A percentile compares a stretch with the other conserved stretches of the same genome.
Evolutionary conservation across 192 early-diverging fungal genomes (phyloP).

Genomic region (Backusella liffmaniae): DNA sequence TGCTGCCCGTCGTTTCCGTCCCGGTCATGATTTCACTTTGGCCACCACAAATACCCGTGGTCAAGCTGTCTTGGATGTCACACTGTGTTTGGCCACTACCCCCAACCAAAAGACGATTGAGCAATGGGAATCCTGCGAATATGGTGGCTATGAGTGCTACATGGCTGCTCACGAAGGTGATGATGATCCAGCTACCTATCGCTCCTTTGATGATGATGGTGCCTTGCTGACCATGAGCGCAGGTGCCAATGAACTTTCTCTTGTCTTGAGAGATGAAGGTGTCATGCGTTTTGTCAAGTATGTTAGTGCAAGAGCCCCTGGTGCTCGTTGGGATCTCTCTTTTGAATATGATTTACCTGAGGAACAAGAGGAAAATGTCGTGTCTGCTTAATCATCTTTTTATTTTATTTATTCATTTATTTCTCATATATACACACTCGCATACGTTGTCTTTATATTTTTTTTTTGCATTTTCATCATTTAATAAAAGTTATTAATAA

Average conservation of each 20-base stretch:
- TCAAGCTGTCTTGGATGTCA: constrained; percentile 54
- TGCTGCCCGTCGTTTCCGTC: constrained; percentile 68
- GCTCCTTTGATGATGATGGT: constrained; percentile 53
- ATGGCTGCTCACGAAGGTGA: constrained; percentile 60
- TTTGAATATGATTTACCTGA: constrained; percentile 55
- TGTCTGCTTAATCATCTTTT: not conserved
- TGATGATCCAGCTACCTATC: constrained; percentile 67
- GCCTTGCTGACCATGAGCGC: constrained; percentile 65
- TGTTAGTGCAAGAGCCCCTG: constrained; percentile 64
- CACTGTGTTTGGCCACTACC: constrained; percentile 49
- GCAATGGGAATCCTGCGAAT: constrained; percentile 54
- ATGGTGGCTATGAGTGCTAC: constrained; percentile 76
- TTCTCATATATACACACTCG: not conserved
- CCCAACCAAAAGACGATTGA: constrained; percentile 16
- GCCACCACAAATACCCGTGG: constrained; percentile 48
- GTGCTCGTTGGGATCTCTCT: constrained; percentile 71
- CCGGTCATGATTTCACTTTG: constrained; percentile 79
- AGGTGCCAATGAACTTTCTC: constrained; percentile 59
- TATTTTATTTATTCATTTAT: not conserved
- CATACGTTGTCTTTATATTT: not conserved
- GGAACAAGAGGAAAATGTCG: constrained; percentile 15
- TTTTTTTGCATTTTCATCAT: not conserved
- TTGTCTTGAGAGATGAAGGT: constrained; percentile 68
- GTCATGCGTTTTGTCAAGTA: constrained; percentile 78
- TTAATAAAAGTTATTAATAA: not conserved